Percentiles rank a stretch among this genome's conserved stretches.
These are phyloP conservation scores for Pseudonitzschia multistriata DNA, from an alignment of 108 stramenopile species.

Conservation along the genomic window DNA sequence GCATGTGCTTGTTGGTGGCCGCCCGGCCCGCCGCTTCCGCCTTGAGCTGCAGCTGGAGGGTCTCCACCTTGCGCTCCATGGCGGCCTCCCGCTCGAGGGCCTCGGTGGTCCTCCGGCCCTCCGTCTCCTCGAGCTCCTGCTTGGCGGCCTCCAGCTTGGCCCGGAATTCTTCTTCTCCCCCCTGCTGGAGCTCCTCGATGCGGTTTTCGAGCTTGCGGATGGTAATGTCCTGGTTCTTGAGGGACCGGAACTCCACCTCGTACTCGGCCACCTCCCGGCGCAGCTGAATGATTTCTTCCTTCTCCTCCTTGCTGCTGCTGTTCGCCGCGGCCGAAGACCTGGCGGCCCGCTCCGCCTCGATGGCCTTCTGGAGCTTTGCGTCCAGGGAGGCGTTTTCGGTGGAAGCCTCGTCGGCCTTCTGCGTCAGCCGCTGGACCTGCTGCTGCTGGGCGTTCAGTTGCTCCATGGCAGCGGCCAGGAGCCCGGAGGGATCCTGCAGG, in stretches of 20 bases:
- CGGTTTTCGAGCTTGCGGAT: slow-evolving; percentile 82
- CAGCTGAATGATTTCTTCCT: slow-evolving; percentile 80
- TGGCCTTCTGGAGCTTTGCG: slow-evolving; percentile 12
- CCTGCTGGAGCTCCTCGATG: slow-evolving; percentile 68
- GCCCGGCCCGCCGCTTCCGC: slow-evolving; percentile 83
- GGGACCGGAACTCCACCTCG: slow-evolving; percentile 81
- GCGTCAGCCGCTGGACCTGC: slow-evolving; percentile 46
- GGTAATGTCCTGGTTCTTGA: slow-evolving; percentile 93
- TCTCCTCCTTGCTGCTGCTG: slow-evolving; percentile 44
- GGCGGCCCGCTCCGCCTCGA: slow-evolving; percentile 6
- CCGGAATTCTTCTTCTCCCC: slow-evolving; percentile 66
- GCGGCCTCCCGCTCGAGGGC: slow-evolving; percentile 85
- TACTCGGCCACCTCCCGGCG: slow-evolving; percentile 86
- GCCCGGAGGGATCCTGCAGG: slow-evolving; percentile 47
- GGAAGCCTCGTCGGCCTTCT: slow-evolving; percentile 61
- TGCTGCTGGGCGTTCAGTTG: slow-evolving; percentile 49
- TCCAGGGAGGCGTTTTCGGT: slow-evolving; percentile 49
- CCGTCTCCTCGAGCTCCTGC: slow-evolving; percentile 77
- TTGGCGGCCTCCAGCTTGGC: slow-evolving; percentile 70
- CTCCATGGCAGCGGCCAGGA: slow-evolving; percentile 40
- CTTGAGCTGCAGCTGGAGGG: slow-evolving; percentile 75
- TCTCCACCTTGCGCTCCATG: slow-evolving; percentile 69
- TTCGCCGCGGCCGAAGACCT: slow-evolving; percentile 16
- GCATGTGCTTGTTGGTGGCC: slow-evolving; percentile 70
- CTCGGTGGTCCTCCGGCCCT: slow-evolving; percentile 80